These are phyloP conservation scores for Pyrus bretschneideri DNA, from an alignment of 306 rosid genomes.

Conservation along the genomic window DNA sequence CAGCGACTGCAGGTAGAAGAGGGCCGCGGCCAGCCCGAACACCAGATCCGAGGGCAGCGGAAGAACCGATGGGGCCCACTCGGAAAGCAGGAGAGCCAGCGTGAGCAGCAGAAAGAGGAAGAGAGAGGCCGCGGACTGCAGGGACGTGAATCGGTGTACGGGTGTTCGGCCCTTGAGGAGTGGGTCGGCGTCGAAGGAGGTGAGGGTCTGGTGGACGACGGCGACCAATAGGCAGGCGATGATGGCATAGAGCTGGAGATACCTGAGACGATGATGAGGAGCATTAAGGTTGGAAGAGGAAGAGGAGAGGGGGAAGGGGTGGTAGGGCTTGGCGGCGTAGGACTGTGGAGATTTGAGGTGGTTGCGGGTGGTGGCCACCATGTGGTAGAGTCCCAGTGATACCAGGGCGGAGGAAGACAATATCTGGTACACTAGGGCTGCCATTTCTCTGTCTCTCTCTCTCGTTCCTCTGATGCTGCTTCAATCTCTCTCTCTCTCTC, in stretches of 20 bases:
- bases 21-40: constrained; percentile 52
- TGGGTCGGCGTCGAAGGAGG: constrained; percentile 59
- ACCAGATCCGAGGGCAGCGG: constrained; percentile 57
- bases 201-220: constrained; percentile 42
- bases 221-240: constrained; percentile 43
- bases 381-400: constrained; percentile 61
- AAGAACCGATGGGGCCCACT: constrained; percentile 35
- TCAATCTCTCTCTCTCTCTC: too few species aligned
- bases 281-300: constrained; percentile 12
- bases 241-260: constrained; percentile 48
- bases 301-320: constrained; percentile 43
- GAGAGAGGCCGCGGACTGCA: constrained; percentile 59
- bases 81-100: constrained; percentile 54
- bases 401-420: constrained; percentile 43
- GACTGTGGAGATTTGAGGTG: constrained; percentile 60
- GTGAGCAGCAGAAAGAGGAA: constrained; percentile 63
- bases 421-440: constrained; percentile 45
- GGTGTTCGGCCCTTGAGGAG: constrained; percentile 75
- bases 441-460: constrained; percentile 9
- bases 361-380: constrained; percentile 39
- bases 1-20: constrained; percentile 59
- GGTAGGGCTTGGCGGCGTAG: constrained; percentile 74
- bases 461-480: not conserved
- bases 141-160: constrained; percentile 70
- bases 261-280: constrained; percentile 34